Evolutionary conservation across 208 protist species (phyloP).

Genomic region (Crithidia bombi): DNA sequence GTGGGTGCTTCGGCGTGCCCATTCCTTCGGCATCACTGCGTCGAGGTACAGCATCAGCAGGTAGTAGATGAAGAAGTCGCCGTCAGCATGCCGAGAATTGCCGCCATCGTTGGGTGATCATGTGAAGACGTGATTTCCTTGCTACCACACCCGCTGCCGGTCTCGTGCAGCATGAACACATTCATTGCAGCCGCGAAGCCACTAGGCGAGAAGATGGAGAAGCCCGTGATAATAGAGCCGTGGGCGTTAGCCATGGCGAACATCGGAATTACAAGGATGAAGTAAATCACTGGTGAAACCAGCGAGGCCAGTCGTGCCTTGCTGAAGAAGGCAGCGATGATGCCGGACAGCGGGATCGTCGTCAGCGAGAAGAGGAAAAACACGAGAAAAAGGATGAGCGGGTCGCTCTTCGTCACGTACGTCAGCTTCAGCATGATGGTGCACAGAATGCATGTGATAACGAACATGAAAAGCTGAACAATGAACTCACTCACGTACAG

Average conservation of each 20-base stretch:
- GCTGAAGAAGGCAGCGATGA: slow-evolving; percentile 68
- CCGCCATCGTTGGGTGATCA: slow-evolving; percentile 41
- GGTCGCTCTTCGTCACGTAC: slow-evolving; percentile 27
- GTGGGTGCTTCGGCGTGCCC: slow-evolving; percentile 57
- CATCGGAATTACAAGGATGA: slow-evolving; percentile 45
- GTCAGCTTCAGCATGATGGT: slow-evolving; percentile 60
- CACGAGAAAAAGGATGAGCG: slow-evolving; percentile 47
- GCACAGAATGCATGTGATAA: slow-evolving; percentile 47
- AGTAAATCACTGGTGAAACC: slow-evolving; percentile 72
- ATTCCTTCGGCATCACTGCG: slow-evolving; percentile 63
- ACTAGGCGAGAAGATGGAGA: slow-evolving; percentile 44
- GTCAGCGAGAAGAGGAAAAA: slow-evolving; percentile 55
- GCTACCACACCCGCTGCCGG: slow-evolving; percentile 9
- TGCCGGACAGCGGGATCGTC: slow-evolving; percentile 42
- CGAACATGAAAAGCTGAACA: slow-evolving; percentile 26
- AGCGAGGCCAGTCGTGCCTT: slow-evolving; percentile 66
- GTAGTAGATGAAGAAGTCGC: slow-evolving; percentile 61
- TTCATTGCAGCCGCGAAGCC: slow-evolving; percentile 29
- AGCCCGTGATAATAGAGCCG: slow-evolving; percentile 12
- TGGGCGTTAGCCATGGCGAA: slow-evolving; percentile 39
- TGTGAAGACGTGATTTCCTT: slow-evolving; percentile 26
- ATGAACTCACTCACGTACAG: slow-evolving; percentile 53
- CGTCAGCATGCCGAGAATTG: slow-evolving; percentile 24
- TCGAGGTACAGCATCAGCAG: slow-evolving; percentile 80
- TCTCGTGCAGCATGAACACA: slow-evolving; percentile 33